phyloP scores from a whole-genome alignment of 2,329 filamentous ascomycete species.

The Juglanconis oblonga region DNA sequence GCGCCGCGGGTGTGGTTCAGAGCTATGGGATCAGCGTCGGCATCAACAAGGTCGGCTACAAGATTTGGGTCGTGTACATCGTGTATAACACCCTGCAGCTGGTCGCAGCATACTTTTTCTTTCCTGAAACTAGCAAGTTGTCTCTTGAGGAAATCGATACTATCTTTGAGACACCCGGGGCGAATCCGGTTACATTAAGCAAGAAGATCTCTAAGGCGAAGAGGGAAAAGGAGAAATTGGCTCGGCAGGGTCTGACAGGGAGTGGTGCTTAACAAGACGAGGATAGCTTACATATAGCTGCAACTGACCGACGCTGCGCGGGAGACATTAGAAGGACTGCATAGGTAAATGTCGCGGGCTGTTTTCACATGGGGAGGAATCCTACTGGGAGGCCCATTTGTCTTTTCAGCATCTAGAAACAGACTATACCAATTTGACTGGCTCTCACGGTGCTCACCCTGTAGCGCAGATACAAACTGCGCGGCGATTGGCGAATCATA shows the following conservation, averaged over 20 bases:
- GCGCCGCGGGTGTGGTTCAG: constrained; percentile 39
- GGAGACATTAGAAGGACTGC: too few relatives aligned
- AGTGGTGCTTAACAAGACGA: background rate
- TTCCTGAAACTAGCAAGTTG: constrained; percentile 48
- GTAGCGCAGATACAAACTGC: too few relatives aligned
- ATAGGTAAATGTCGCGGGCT: too few relatives aligned
- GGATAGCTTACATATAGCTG: too few relatives aligned
- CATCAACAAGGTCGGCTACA: constrained; percentile 44
- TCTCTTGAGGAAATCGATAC: constrained; percentile 56
- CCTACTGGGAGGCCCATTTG: too few relatives aligned
- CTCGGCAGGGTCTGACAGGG: background rate
- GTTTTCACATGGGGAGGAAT: too few relatives aligned
- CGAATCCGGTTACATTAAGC: constrained; percentile 19
- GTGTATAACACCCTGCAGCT: constrained; percentile 47
- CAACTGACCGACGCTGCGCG: too few relatives aligned
- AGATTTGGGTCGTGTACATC: constrained; percentile 50
- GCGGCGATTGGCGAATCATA: too few relatives aligned
- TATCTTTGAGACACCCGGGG: constrained; percentile 43
- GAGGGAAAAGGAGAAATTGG: constrained; percentile 15
- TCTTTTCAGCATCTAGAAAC: too few relatives aligned
- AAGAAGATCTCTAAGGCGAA: constrained; percentile 21
- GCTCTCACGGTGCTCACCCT: too few relatives aligned
- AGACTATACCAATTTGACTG: too few relatives aligned
- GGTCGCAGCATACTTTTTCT: constrained; percentile 45
- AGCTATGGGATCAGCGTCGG: constrained; percentile 46